phyloP scores from a whole-genome alignment of 106 monocot genomes.

The Acanthochlamys bracteata region DNA sequence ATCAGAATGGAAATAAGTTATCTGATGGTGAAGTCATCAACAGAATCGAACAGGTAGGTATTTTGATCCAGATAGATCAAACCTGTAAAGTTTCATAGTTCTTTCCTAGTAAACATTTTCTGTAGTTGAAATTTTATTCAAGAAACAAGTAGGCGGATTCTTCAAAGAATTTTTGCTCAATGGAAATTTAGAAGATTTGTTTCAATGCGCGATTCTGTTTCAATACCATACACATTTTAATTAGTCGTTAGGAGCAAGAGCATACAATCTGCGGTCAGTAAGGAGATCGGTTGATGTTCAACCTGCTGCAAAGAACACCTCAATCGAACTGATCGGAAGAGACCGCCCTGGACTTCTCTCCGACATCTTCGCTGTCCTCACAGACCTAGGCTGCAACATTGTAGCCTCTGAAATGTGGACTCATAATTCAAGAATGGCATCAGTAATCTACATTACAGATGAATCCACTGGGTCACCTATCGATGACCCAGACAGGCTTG shows the following conservation, averaged over 20 bases:
- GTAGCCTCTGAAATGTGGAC: constrained; percentile 45
- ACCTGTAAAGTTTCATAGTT: neutral
- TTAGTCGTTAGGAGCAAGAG: constrained; percentile 30
- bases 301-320: constrained; percentile 22
- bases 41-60: neutral
- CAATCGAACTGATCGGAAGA: constrained; percentile 38
- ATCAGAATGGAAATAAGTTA: constrained; percentile 54
- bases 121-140: too few relatives aligned
- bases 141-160: too few relatives aligned
- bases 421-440: constrained; percentile 36
- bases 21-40: constrained; percentile 10
- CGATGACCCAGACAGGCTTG: constrained; percentile 19
- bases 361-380: constrained; percentile 37
- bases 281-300: constrained; percentile 26
- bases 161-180: neutral
- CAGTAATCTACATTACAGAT: constrained; percentile 41
- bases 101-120: neutral
- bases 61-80: neutral
- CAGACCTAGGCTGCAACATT: constrained; percentile 41
- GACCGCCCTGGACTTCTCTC: constrained; percentile 55
- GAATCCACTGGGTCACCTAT: constrained; percentile 24
- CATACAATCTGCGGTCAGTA: constrained; percentile 12
- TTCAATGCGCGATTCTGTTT: neutral
- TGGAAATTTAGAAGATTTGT: neutral
- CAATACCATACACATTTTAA: neutral